Conservation (phyloP, 2,329 filamentous ascomycete species). For the Aspergillus sp. region DNA sequence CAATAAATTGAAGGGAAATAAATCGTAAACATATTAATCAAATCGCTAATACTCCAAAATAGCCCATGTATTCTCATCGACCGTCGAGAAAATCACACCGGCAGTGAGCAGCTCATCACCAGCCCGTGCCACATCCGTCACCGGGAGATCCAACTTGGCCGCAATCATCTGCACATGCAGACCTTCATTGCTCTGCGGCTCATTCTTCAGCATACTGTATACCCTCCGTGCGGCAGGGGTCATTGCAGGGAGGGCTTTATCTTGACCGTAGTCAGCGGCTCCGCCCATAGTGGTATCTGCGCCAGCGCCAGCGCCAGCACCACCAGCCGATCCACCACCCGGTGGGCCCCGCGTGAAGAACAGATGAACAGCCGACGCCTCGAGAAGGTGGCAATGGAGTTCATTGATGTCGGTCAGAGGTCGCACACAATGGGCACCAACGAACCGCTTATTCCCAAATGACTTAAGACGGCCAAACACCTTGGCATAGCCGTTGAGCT, state of each 20-base stretch:
- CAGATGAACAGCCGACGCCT: conserved; percentile 83
- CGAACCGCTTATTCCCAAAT: conserved; percentile 77
- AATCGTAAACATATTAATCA: no score
- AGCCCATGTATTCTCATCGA: conserved; percentile 90
- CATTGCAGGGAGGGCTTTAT: conserved; percentile 43
- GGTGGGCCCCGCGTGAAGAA: conserved; percentile 69
- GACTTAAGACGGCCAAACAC: conserved; percentile 80
- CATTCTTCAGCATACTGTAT: conserved; percentile 63
- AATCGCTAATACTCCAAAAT: conserved; percentile 57
- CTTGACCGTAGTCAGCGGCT: conserved; percentile 25
- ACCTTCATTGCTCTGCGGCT: conserved; percentile 73
- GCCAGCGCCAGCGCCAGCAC: conserved; percentile 36
- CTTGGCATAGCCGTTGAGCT: conserved; percentile 74
- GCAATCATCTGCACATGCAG: conserved; percentile 76
- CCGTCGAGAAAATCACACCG: conserved; percentile 81
- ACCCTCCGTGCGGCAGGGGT: conserved; percentile 62
- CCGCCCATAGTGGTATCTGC: conserved; percentile 28
- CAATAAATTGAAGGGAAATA: no score
- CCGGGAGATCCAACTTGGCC: conserved; percentile 58
- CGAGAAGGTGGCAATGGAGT: conserved; percentile 85
- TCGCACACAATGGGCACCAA: conserved; percentile 76
- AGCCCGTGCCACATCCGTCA: conserved; percentile 68
- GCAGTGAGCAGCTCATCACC: conserved; percentile 72
- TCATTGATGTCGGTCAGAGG: conserved; percentile 84
- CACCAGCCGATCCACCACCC: conserved; percentile 40